These are phyloP conservation scores for Cicer arietinum DNA, from an alignment of 306 rosid genomes.

Conservation along the genomic window DNA sequence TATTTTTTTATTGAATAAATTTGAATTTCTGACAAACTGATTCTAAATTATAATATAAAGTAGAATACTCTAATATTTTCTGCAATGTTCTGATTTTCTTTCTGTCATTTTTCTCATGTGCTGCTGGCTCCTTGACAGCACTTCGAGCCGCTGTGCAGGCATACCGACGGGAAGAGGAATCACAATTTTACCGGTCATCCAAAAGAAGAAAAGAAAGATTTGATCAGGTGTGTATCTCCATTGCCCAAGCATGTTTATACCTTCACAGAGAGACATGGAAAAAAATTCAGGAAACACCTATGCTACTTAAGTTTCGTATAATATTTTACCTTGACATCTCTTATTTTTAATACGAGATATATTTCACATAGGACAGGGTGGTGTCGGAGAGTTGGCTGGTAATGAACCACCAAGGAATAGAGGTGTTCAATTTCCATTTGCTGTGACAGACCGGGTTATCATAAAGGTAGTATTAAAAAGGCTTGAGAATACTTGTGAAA, in stretches of 20 bases:
- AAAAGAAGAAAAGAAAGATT: slow-evolving; percentile 83
- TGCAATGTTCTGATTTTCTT: slow-evolving; percentile 32
- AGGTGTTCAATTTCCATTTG: slow-evolving; percentile 98
- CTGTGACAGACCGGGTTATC: slow-evolving; percentile 88
- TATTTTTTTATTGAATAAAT: not conserved
- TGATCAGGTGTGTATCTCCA: slow-evolving; percentile 76
- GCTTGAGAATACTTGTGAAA: slow-evolving; percentile 24
- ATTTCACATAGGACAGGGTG: slow-evolving; percentile 73
- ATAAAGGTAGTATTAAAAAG: slow-evolving; percentile 70
- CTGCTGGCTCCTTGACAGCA: slow-evolving; percentile 61
- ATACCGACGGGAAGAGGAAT: slow-evolving; percentile 85
- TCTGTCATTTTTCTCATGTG: slow-evolving; percentile 26
- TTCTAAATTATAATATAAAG: not conserved
- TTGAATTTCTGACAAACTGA: not conserved
- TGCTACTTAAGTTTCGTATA: slow-evolving; percentile 1
- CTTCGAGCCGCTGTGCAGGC: slow-evolving; percentile 95
- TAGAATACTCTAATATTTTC: not conserved
- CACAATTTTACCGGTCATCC: slow-evolving; percentile 72
- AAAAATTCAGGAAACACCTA: slow-evolving; percentile 4
- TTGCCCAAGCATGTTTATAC: slow-evolving; percentile 32
- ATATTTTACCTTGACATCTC: slow-evolving; percentile 37
- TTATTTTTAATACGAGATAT: slow-evolving; percentile 36
- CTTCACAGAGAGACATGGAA: slow-evolving; percentile 11
- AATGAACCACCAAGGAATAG: slow-evolving; percentile 74
- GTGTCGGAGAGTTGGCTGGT: slow-evolving; percentile 68